phyloP scores from a whole-genome alignment of 2,329 filamentous ascomycete species.

The Lithohypha guttulata region DNA sequence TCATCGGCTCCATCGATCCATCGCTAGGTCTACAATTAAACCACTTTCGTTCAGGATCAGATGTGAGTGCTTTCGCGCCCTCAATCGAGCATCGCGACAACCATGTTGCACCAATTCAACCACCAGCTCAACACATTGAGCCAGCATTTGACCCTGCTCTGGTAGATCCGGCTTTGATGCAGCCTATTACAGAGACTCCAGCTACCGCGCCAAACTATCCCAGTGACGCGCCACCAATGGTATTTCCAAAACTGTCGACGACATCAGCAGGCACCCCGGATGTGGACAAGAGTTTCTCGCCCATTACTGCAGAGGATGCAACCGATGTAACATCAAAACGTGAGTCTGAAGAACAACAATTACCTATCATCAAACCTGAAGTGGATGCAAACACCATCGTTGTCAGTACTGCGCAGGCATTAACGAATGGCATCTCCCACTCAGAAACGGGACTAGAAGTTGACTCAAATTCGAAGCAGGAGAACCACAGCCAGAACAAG shows the following conservation, averaged over 20 bases:
- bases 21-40: conserved; percentile 3
- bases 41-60: not conserved
- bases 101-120: conserved; percentile 34
- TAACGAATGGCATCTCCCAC: no score
- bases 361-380: no score
- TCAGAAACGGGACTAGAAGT: no score
- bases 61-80: not conserved
- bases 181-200: not conserved
- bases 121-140: conserved; percentile 21
- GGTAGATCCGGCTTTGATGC: not conserved
- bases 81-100: conserved; percentile 17
- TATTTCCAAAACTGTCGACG: no score
- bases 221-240: no score
- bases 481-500: conserved; percentile 10
- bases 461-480: not conserved
- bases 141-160: conserved; percentile 6
- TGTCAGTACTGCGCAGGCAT: no score
- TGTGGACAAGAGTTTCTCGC: conserved; percentile 8
- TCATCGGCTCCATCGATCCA: conserved; percentile 5
- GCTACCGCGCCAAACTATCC: not conserved
- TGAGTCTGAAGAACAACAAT: not conserved
- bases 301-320: conserved; percentile 1
- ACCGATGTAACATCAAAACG: not conserved
- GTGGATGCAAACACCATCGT: no score
- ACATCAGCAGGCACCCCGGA: conserved; percentile 1